Conservation (phyloP, 495 filamentous ascomycete genomes). For the Aspergillus taichungensis region DNA sequence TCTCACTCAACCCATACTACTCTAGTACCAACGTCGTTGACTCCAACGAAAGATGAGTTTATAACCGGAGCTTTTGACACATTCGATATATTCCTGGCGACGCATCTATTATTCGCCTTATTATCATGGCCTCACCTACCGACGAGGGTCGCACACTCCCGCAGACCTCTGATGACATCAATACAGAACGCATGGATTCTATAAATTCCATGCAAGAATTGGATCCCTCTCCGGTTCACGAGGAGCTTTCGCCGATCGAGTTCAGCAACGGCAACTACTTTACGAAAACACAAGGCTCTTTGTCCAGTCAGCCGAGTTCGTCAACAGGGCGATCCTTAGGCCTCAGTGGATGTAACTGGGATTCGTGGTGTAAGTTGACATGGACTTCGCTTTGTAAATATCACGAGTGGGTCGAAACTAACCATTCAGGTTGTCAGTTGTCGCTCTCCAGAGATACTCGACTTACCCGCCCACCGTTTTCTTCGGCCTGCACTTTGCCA, state of each 20-base stretch:
- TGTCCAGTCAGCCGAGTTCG: constrained; percentile 4
- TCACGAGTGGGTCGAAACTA: not conserved
- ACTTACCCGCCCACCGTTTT: constrained; percentile 80
- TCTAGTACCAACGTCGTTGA: not conserved
- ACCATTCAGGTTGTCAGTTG: constrained; percentile 41
- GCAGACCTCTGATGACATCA: constrained; percentile 21
- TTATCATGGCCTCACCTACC: constrained; percentile 4
- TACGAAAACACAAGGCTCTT: constrained; percentile 22
- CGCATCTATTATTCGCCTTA: too few species aligned
- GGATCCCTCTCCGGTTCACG: constrained; percentile 75
- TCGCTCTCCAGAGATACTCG: constrained; percentile 74
- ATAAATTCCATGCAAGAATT: constrained; percentile 64
- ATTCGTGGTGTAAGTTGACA: constrained; percentile 49
- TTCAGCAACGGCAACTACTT: constrained; percentile 50
- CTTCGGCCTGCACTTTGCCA: constrained; percentile 67
- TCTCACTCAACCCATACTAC: too few species aligned
- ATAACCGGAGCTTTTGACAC: too few species aligned
- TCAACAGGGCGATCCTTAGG: constrained; percentile 32
- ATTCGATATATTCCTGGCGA: too few species aligned
- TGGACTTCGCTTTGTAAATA: constrained; percentile 5
- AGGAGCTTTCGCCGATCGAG: constrained; percentile 32
- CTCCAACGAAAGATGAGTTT: not conserved
- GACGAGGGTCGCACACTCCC: not conserved
- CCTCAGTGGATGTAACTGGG: constrained; percentile 50
- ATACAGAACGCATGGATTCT: constrained; percentile 24